A percentile compares a stretch with the other conserved stretches of the same genome.
Conservation (phyloP, 371 early-diverging fungal species). For the Mucor piriformis region DNA sequence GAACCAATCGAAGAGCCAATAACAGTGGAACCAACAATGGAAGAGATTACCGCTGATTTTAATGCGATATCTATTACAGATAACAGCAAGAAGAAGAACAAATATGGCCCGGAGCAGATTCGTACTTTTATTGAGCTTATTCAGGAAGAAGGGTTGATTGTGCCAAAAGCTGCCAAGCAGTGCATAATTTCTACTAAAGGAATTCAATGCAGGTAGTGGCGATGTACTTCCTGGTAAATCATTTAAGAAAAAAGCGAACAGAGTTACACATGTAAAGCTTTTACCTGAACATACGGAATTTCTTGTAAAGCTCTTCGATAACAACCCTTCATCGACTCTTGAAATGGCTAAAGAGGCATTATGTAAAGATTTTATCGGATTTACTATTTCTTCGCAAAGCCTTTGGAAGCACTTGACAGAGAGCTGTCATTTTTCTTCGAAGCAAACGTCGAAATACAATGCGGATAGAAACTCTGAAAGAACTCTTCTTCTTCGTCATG, state of each 20-base stretch:
- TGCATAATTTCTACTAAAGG: slow-evolving; percentile 18
- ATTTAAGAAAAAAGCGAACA: slow-evolving; percentile 19
- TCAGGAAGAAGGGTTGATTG: slow-evolving; percentile 19
- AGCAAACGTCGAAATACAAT: slow-evolving; percentile 16
- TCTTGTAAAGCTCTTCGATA: slow-evolving; percentile 8
- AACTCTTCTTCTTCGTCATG: slow-evolving; percentile 5
- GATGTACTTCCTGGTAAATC: slow-evolving; percentile 12
- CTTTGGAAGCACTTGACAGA: slow-evolving; percentile 18
- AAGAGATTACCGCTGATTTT: slow-evolving; percentile 9
- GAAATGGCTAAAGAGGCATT: slow-evolving; percentile 10
- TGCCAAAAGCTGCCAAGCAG: slow-evolving; percentile 16
- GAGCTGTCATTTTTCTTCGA: slow-evolving; percentile 6
- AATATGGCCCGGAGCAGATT: slow-evolving; percentile 7
- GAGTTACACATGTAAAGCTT: slow-evolving; percentile 13
- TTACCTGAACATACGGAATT: slow-evolving; percentile 6
- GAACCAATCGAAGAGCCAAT: slow-evolving; percentile 14
- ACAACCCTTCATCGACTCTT: slow-evolving; percentile 10
- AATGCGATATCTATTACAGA: not conserved
- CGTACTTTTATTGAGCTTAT: slow-evolving; percentile 17
- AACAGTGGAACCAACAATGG: slow-evolving; percentile 13
- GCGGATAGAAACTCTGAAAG: slow-evolving; percentile 16
- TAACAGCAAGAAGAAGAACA: too few species aligned
- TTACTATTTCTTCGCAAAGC: slow-evolving; percentile 10
- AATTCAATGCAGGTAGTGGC: slow-evolving; percentile 14
- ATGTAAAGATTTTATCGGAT: slow-evolving; percentile 2